Conservation (phyloP, 306 rosid species). For the Fagus crenata region DNA sequence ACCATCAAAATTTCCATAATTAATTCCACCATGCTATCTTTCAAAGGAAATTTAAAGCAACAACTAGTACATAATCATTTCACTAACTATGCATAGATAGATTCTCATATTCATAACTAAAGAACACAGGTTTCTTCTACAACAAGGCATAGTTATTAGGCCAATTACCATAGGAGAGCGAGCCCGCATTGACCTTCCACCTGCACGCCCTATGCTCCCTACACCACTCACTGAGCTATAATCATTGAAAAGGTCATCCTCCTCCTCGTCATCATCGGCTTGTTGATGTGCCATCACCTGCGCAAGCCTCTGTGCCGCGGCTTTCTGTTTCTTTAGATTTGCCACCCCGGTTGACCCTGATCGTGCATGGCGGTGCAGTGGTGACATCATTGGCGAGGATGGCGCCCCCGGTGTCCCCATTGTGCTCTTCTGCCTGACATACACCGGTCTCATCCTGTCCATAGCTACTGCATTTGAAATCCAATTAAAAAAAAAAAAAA, state of each 20-base stretch:
- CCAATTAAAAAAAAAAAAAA: not conserved
- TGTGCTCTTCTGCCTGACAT: constrained; percentile 58
- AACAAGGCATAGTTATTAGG: not conserved
- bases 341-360: constrained; percentile 39
- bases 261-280: constrained; percentile 55
- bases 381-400: constrained; percentile 48
- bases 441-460: constrained; percentile 58
- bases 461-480: constrained; percentile 26
- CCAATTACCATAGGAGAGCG: constrained; percentile 64
- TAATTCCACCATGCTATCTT: not conserved
- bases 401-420: constrained; percentile 50
- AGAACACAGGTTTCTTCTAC: not conserved
- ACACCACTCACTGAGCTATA: constrained; percentile 38
- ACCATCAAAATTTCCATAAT: not conserved
- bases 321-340: constrained; percentile 64
- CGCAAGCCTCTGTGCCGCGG: constrained; percentile 98
- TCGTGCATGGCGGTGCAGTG: constrained; percentile 28
- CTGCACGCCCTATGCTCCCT: constrained; percentile 73
- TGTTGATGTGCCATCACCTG: constrained; percentile 77
- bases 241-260: constrained; percentile 63
- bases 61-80: not conserved
- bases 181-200: constrained; percentile 57
- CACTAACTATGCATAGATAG: not conserved
- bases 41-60: not conserved
- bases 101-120: not conserved